phyloP scores from a whole-genome alignment of 192 early-diverging fungal species.

The Coemansia sp. region DNA sequence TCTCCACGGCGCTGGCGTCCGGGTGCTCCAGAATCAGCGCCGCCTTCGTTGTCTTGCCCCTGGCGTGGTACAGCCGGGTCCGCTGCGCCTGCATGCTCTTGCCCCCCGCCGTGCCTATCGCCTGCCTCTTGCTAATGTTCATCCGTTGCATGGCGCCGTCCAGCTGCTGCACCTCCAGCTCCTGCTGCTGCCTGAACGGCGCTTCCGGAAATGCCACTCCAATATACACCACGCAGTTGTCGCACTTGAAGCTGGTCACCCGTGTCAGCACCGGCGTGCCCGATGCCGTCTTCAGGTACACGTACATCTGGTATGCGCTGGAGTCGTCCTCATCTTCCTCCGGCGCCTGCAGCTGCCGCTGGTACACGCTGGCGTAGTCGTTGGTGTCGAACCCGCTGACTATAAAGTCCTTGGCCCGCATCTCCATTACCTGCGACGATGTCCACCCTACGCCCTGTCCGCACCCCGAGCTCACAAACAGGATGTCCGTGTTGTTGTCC shows the following conservation, averaged over 20 bases:
- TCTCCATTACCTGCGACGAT: conserved; percentile 21
- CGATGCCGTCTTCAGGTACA: conserved; percentile 24
- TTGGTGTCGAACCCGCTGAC: conserved; percentile 21
- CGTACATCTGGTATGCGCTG: conserved; percentile 40
- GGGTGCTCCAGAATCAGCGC: conserved; percentile 42
- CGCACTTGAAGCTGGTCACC: conserved; percentile 38
- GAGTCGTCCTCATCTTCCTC: conserved; percentile 23
- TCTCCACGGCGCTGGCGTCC: conserved; percentile 2
- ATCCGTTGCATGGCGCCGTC: conserved; percentile 35
- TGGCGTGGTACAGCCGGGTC: conserved; percentile 28
- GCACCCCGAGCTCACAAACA: conserved; percentile 41
- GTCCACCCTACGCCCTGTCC: conserved; percentile 35
- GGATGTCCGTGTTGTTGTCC: conserved; percentile 29
- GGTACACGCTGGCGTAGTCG: conserved; percentile 32
- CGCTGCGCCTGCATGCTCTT: conserved; percentile 1
- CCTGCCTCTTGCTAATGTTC: conserved; percentile 19
- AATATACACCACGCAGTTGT: conserved; percentile 32
- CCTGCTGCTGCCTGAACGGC: conserved; percentile 18
- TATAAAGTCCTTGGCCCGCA: conserved; percentile 31
- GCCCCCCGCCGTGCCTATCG: background rate
- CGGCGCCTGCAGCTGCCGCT: conserved; percentile 10
- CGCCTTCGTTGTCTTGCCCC: conserved; percentile 20
- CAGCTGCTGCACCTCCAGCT: conserved; percentile 42
- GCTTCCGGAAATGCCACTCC: conserved; percentile 30
- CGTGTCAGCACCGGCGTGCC: conserved; percentile 31